Base-by-base conservation (phyloP, 805 yeast genomes). In the Yamadazyma tumulicola region DNA sequence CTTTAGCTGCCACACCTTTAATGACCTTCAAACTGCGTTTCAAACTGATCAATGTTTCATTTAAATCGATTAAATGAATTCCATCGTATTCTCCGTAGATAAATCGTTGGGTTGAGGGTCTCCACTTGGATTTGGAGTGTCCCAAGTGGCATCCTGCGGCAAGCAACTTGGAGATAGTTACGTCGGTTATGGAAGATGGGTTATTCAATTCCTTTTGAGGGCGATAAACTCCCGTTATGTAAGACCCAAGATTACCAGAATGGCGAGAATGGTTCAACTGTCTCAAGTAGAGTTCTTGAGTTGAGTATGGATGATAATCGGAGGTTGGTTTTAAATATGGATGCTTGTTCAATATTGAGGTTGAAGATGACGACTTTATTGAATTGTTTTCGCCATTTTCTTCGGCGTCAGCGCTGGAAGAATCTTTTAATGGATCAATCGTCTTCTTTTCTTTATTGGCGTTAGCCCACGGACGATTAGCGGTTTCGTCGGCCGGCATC, bases 121-220 rank as follows among this genome's bases (percentile, higher is more conserved):
- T 78, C 77, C 81, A 83, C 42, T 81, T 67, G 3, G 82, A 68
- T 22, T 77, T 81, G n/a, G 95, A 74, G 49, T 91, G 97, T 19
- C 98, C 98, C 47, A 93, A 67, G 59, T 93, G 98, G 29, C 91
- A 91, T 34, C 96, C 97, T 0, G 97, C 86, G 3, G 96, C 91
- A 59, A 91, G 57, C 34, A 93, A 69, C 38, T 78, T 78, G 19
- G 86, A 67, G 23, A 88, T 67, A 2, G 91, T 72, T 9, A 85
- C 55, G 37, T 84, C 76, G 15, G 72, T 59, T 15, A 77, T 65
- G 10, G 67, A 48, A 22, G 74, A 64, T 12, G 96, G 95, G 16
- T 67, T 61, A 29, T 68, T 65, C 19, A 81, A 66, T 41, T 84
- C 84, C 41, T 73, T 68, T 51, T 80, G 79, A 12, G 96, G 95